These are phyloP conservation scores for Malus asiatica DNA, from an alignment of 306 rosid species.

Conservation along the genomic window DNA sequence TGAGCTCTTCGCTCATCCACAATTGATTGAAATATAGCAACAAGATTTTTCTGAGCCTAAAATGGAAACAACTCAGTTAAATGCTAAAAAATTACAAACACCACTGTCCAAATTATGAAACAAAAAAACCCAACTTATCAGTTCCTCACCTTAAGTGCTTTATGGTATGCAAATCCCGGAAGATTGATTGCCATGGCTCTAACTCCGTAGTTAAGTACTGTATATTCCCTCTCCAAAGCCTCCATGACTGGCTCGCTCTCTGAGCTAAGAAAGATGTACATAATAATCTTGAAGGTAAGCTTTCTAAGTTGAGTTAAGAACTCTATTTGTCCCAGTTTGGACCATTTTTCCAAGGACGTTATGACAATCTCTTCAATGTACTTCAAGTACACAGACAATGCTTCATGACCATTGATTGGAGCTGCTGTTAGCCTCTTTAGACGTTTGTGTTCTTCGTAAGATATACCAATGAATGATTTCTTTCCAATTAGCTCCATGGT, in stretches of 20 bases:
- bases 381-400: constrained; percentile 48
- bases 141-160: constrained; percentile 56
- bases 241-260: constrained; percentile 61
- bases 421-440: constrained; percentile 67
- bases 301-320: constrained; percentile 54
- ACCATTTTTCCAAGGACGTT: constrained; percentile 65
- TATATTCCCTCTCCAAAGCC: constrained; percentile 71
- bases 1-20: constrained; percentile 48
- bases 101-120: background rate
- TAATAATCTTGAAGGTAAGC: constrained; percentile 78
- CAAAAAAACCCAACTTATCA: background rate
- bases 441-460: constrained; percentile 74
- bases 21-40: constrained; percentile 50
- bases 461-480: constrained; percentile 59
- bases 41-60: constrained; percentile 71
- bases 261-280: constrained; percentile 75
- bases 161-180: constrained; percentile 88
- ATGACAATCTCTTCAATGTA: constrained; percentile 52
- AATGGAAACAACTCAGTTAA: background rate
- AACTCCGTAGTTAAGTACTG: constrained; percentile 62
- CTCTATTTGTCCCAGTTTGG: constrained; percentile 56
- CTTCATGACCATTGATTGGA: constrained; percentile 77
- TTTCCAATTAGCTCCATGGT: constrained; percentile 64
- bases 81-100: background rate
- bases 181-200: constrained; percentile 79